These are phyloP conservation scores for Termitomyces sp. DNA, from an alignment of 768 basidiomycete genomes.

Conservation along the genomic window DNA sequence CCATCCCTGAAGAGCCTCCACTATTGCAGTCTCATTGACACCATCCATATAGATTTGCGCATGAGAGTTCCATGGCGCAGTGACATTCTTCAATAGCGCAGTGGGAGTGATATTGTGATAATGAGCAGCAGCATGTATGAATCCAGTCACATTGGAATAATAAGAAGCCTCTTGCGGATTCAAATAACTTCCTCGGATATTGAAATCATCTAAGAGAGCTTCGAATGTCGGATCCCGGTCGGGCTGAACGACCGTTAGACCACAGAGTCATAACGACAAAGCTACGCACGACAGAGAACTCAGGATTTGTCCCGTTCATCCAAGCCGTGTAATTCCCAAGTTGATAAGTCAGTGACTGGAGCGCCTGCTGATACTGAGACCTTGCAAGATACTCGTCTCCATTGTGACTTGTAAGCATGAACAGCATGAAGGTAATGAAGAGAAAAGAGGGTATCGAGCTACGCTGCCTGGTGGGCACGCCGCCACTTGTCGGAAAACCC, in stretches of 20 bases:
- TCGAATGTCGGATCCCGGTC: slow-evolving; percentile 33
- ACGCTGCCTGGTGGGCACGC: slow-evolving; percentile 36
- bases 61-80: slow-evolving; percentile 42
- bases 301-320: slow-evolving; percentile 60
- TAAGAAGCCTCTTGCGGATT: slow-evolving; percentile 50
- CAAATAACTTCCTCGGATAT: slow-evolving; percentile 36
- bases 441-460: slow-evolving; percentile 69
- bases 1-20: slow-evolving; percentile 50
- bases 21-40: slow-evolving; percentile 44
- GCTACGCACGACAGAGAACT: slow-evolving; percentile 54
- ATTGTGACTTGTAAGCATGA: slow-evolving; percentile 73
- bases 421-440: slow-evolving; percentile 68
- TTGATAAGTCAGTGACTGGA: slow-evolving; percentile 51
- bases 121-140: slow-evolving; percentile 56
- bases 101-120: slow-evolving; percentile 61
- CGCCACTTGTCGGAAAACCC: slow-evolving; percentile 22
- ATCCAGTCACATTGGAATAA: slow-evolving; percentile 74
- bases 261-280: background rate
- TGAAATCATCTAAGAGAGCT: slow-evolving; percentile 43
- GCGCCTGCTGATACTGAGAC: slow-evolving; percentile 61
- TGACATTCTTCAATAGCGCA: slow-evolving; percentile 29
- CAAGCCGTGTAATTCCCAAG: slow-evolving; percentile 72
- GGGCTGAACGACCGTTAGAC: slow-evolving; percentile 31
- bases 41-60: slow-evolving; percentile 46
- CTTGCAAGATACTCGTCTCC: slow-evolving; percentile 60